These are phyloP conservation scores for Chalciporus sphaerocephalus DNA, from an alignment of 768 basidiomycete genomes.

Conservation along the genomic window DNA sequence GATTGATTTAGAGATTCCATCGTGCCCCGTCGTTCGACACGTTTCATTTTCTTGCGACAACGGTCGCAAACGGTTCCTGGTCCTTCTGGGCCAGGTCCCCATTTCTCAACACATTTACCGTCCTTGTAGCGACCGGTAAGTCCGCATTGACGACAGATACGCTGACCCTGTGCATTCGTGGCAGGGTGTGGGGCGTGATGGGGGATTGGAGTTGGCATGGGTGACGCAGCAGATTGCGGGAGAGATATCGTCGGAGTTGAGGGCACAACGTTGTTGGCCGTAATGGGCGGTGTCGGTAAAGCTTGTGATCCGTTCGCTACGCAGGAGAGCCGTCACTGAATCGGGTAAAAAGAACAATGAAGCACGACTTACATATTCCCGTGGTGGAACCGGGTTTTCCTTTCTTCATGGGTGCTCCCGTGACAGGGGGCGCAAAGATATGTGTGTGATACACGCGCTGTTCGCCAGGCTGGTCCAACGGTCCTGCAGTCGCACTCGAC, in stretches of 20 bases:
- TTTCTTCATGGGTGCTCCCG: conserved; percentile 69
- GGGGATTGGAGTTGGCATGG: not conserved
- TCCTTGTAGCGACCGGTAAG: conserved; percentile 75
- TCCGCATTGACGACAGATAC: conserved; percentile 75
- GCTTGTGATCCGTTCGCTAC: conserved; percentile 20
- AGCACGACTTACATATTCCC: conserved; percentile 20
- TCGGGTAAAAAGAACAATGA: conserved; percentile 4
- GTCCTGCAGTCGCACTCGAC: conserved; percentile 19
- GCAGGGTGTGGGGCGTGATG: conserved; percentile 26
- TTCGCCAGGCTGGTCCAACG: conserved; percentile 34
- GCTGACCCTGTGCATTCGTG: conserved; percentile 58
- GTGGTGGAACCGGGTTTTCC: conserved; percentile 38
- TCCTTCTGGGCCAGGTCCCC: conserved; percentile 81
- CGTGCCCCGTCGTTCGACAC: conserved; percentile 70
- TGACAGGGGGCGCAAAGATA: conserved; percentile 69
- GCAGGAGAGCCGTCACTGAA: conserved; percentile 8
- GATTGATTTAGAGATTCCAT: conserved; percentile 40
- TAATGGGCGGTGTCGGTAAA: conserved; percentile 16
- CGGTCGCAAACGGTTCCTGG: conserved; percentile 83
- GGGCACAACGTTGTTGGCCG: conserved; percentile 8
- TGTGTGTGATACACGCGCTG: conserved; percentile 55
- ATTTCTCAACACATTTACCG: conserved; percentile 82
- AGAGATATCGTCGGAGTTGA: conserved; percentile 13
- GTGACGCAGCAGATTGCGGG: conserved; percentile 5
- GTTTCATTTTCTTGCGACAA: conserved; percentile 86